Percentiles rank a stretch among this genome's conserved stretches.
These are phyloP conservation scores for Papilionanthe hybrid DNA, from an alignment of 116 monocot genomes.

Conservation along the genomic window DNA sequence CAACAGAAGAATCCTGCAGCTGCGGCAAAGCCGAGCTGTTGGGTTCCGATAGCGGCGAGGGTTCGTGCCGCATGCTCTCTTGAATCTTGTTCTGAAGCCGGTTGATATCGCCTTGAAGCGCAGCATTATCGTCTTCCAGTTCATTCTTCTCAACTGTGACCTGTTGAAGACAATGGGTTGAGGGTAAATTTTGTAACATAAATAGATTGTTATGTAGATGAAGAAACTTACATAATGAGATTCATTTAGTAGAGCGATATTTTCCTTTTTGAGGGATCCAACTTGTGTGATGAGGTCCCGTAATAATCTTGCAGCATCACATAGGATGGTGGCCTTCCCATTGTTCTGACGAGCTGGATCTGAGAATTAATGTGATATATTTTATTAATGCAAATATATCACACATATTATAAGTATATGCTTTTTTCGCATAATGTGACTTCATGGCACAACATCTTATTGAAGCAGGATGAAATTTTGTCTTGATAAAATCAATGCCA, in stretches of 20 bases:
- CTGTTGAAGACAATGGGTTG: constrained; percentile 16
- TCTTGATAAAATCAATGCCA: no score
- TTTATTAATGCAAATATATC: no score
- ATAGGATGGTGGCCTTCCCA: constrained; percentile 73
- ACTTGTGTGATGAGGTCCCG: constrained; percentile 62
- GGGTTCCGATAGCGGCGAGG: neutral
- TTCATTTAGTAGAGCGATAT: constrained; percentile 51
- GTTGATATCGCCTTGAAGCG: constrained; percentile 35
- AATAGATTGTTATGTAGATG: neutral
- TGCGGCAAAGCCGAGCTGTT: no score
- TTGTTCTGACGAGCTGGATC: constrained; percentile 62
- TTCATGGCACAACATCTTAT: no score
- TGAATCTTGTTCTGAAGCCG: constrained; percentile 31
- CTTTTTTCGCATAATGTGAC: no score
- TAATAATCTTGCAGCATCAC: constrained; percentile 55
- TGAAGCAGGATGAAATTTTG: no score
- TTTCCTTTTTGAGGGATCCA: constrained; percentile 57
- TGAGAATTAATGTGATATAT: constrained; percentile 17
- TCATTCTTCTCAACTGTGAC: constrained; percentile 52
- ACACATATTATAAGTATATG: no score
- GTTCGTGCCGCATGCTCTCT: constrained; percentile 19
- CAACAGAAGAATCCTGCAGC: no score
- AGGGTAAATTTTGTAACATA: no score
- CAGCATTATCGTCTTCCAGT: constrained; percentile 45
- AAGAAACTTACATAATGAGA: constrained; percentile 69